phyloP scores from a whole-genome alignment of 305 asterid genomes.

The Fraxinus sp. region DNA sequence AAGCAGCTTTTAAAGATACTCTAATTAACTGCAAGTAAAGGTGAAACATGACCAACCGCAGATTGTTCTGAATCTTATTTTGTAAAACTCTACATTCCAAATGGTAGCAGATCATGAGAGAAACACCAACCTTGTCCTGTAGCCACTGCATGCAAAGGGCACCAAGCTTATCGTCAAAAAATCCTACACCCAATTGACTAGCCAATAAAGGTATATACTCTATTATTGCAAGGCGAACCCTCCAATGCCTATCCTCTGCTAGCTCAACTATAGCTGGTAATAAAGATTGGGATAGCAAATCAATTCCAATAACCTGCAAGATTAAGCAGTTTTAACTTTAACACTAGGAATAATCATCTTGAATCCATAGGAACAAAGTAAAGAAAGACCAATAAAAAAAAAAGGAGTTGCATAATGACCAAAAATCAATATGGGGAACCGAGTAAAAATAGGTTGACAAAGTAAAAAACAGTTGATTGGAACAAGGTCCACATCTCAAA shows the following conservation, averaged over 20 bases:
- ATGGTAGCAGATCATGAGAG: neutral
- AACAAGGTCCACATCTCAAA: neutral
- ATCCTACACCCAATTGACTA: slow-evolving; percentile 85
- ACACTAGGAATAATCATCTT: neutral
- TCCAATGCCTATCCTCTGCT: slow-evolving; percentile 95
- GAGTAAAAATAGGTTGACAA: neutral
- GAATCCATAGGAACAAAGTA: neutral
- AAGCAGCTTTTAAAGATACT: neutral
- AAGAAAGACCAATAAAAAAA: slow-evolving; percentile 17
- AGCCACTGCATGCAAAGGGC: slow-evolving; percentile 97
- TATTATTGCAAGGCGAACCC: slow-evolving; percentile 91
- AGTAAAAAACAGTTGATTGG: neutral
- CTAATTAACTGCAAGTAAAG: slow-evolving; percentile 1
- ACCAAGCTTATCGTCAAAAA: slow-evolving; percentile 87
- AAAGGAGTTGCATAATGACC: neutral
- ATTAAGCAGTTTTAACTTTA: neutral
- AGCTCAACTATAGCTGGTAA: slow-evolving; percentile 90
- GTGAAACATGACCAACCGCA: neutral
- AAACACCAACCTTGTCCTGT: slow-evolving; percentile 74
- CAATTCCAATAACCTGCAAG: slow-evolving; percentile 82
- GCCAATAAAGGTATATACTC: slow-evolving; percentile 91
- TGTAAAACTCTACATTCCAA: neutral
- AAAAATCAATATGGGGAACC: neutral
- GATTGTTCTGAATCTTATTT: neutral
- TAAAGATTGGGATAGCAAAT: slow-evolving; percentile 78